Conservation (phyloP, 495 filamentous ascomycete species). For the Penicillium diatomitis region DNA sequence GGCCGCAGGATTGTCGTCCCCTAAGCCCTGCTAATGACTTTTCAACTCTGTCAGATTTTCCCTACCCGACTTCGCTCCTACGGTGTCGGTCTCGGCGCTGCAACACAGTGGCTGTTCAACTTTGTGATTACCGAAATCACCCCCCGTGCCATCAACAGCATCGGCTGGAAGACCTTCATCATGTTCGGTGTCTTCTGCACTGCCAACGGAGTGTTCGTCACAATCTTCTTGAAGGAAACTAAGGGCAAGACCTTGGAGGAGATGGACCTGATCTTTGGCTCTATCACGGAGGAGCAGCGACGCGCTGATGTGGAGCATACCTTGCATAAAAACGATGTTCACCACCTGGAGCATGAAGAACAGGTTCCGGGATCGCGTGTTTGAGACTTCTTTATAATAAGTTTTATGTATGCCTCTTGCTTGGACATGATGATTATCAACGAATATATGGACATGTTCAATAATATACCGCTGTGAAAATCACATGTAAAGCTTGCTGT, state of each 20-base stretch:
- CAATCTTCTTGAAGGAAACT: constrained; percentile 54
- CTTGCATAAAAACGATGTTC: constrained; percentile 24
- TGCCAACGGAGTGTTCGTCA: constrained; percentile 23
- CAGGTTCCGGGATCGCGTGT: background rate
- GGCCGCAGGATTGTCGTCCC: no score
- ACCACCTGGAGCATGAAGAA: constrained; percentile 21
- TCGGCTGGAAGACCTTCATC: constrained; percentile 45
- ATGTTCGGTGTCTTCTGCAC: constrained; percentile 47
- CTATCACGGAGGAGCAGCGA: constrained; percentile 26
- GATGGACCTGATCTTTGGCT: constrained; percentile 41
- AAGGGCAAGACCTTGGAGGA: constrained; percentile 43
- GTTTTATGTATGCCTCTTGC: no score
- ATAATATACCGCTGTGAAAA: no score
- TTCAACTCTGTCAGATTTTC: constrained; percentile 51
- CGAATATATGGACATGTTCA: no score
- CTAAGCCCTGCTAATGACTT: background rate
- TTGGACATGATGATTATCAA: background rate
- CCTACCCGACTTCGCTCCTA: constrained; percentile 60
- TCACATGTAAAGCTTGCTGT: no score
- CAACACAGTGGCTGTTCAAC: constrained; percentile 41
- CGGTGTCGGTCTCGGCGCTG: constrained; percentile 60
- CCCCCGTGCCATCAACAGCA: constrained; percentile 32
- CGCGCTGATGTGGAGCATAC: constrained; percentile 33
- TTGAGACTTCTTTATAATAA: no score
- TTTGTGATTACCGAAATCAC: constrained; percentile 35